Base-by-base conservation (phyloP, 768 basidiomycete species). In the Mycena pura region DNA sequence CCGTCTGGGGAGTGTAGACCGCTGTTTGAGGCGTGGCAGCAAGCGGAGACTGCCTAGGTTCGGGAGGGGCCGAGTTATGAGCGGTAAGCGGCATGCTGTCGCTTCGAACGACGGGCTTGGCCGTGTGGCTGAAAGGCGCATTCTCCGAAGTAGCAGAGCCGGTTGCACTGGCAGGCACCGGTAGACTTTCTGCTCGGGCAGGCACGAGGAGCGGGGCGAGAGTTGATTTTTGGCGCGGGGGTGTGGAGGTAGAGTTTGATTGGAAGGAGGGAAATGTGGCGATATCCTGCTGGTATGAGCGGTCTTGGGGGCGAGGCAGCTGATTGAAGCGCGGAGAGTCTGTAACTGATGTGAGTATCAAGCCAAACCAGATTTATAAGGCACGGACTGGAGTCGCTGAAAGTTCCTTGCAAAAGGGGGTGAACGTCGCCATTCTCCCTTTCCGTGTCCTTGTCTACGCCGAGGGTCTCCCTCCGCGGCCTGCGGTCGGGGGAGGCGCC, bases 121-220 rank as follows among this genome's bases (percentile, higher is more conserved):
- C 11, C 24, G 40, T 31, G 15, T 49, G 50, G 43, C 52, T 62
- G 63, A 70, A 76, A 36, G 73, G 67, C n/a, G 72, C 65, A 19
- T 72, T 69, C 54, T 76, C 77, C 19, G 75, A 69, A 8, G 76
- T 67, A 47, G 74, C 65, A 19, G 73, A 72, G 28, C 66, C 56
- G 3, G 70, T 64, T 31, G 78, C 74, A n/a, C 64, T 65, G 41
- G 74, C 56, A n/a, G 74, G 68, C 14, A 73, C 57, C 25, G 76
- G 71, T 31, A 76, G 70, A 43, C 73, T 73, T 46, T 78, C 78
- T 25, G 71, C 64, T 27, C 78, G 77, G 28, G 74, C 73, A 8
- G 81, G 76, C 19, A 80, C 75, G 32, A 76, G 69, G 9, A 81
- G 77, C 6, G 80, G 76, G 0, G 78, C 63, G n/a, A 78, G 75